phyloP scores from a whole-genome alignment of 2,329 filamentous ascomycete genomes.

The Fusarium sp. region DNA sequence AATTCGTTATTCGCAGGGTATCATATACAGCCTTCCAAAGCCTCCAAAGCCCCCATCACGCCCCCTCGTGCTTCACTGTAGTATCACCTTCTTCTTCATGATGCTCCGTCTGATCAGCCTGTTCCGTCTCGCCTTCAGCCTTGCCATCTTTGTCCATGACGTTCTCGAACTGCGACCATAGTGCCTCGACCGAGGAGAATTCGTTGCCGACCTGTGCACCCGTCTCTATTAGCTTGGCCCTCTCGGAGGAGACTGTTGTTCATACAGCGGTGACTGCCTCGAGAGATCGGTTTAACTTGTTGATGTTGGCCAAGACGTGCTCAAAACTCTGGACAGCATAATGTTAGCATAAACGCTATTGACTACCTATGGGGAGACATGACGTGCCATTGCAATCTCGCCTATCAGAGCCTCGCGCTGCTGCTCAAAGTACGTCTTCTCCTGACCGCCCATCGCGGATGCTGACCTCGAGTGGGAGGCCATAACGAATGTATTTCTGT shows the following conservation, averaged over 20 bases:
- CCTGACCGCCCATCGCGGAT: slow-evolving; percentile 45
- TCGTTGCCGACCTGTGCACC: slow-evolving; percentile 85
- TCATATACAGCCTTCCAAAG: slow-evolving; percentile 15
- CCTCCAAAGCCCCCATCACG: slow-evolving; percentile 3
- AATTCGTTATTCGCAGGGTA: slow-evolving; percentile 28
- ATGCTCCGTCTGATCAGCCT: slow-evolving; percentile 34
- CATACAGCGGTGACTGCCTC: slow-evolving; percentile 89
- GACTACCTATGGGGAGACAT: not conserved
- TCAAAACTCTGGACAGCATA: slow-evolving; percentile 73
- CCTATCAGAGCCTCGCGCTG: slow-evolving; percentile 77
- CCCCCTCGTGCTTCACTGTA: slow-evolving; percentile 23
- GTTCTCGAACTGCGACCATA: slow-evolving; percentile 97
- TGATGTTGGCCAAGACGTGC: slow-evolving; percentile 93
- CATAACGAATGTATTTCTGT: slow-evolving; percentile 39
- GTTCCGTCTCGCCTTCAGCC: slow-evolving; percentile 25
- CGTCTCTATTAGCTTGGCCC: not conserved
- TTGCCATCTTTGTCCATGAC: slow-evolving; percentile 82
- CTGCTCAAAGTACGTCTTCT: slow-evolving; percentile 77
- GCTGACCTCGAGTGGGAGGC: slow-evolving; percentile 46
- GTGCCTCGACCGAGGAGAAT: slow-evolving; percentile 93
- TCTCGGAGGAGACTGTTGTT: not conserved
- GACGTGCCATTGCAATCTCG: slow-evolving; percentile 75
- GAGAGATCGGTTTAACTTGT: slow-evolving; percentile 90
- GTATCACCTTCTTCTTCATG: slow-evolving; percentile 21
- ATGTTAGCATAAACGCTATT: not conserved